Evolutionary conservation across 306 rosid genomes (phyloP).

Genomic region (Quercus agrifolia): DNA sequence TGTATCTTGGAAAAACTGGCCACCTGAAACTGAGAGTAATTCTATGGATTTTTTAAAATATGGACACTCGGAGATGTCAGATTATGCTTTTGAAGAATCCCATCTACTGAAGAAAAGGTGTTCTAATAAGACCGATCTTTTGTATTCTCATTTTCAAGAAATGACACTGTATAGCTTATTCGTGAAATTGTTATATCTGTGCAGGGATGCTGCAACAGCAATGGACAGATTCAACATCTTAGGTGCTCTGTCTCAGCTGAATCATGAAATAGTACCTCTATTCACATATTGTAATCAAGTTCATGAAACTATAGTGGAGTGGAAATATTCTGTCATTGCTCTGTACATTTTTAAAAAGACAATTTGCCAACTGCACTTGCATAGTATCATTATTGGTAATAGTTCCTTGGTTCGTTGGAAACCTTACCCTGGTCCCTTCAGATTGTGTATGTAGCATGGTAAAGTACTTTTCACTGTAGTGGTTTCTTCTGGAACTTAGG

Average conservation of each 20-base stretch:
- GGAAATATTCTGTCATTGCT: neutral
- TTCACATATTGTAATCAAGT: slow-evolving; percentile 1
- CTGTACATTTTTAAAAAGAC: neutral
- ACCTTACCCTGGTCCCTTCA: neutral
- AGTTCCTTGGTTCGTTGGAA: neutral
- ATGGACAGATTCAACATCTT: slow-evolving; percentile 44
- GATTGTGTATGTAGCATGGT: neutral
- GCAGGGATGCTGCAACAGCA: slow-evolving; percentile 49
- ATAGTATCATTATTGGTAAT: neutral
- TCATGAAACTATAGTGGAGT: slow-evolving; percentile 9
- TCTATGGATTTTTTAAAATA: slow-evolving; percentile 36
- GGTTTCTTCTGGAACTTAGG: neutral
- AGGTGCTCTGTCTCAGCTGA: slow-evolving; percentile 43
- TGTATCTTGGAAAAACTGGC: slow-evolving; percentile 42
- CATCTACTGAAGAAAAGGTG: slow-evolving; percentile 44
- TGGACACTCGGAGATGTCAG: slow-evolving; percentile 27
- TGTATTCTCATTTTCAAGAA: slow-evolving; percentile 4
- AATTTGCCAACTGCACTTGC: neutral
- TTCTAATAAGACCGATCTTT: slow-evolving; percentile 7
- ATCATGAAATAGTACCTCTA: slow-evolving; percentile 4
- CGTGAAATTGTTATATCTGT: slow-evolving; percentile 25
- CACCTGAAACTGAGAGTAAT: slow-evolving; percentile 33
- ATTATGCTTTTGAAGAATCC: slow-evolving; percentile 44
- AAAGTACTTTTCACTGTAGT: neutral
- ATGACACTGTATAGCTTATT: slow-evolving; percentile 12